phyloP scores from a whole-genome alignment of 306 rosid genomes.

The Vigna radiata region DNA sequence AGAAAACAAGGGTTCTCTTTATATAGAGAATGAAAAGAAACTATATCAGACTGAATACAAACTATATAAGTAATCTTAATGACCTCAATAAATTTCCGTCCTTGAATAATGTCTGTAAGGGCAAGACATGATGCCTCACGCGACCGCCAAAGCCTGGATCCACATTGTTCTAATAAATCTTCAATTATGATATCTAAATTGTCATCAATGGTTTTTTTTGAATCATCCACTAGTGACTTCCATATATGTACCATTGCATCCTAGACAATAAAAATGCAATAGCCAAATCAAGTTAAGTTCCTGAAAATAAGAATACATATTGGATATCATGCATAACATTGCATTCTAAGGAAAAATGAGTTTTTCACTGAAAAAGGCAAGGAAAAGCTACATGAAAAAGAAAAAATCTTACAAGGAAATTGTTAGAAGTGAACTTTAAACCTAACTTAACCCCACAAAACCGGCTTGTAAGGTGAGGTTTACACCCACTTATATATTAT shows the following conservation, averaged over 20 bases:
- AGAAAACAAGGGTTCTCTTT: no score
- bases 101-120: conserved; percentile 91
- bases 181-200: conserved; percentile 78
- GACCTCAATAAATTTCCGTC: conserved; percentile 88
- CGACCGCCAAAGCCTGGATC: conserved; percentile 97
- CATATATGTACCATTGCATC: conserved; percentile 98
- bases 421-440: no score
- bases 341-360: background rate
- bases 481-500: no score
- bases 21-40: no score
- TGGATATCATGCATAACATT: conserved; percentile 23
- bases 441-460: no score
- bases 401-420: background rate
- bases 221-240: conserved; percentile 94
- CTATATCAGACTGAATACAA: no score
- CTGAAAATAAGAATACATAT: conserved; percentile 33
- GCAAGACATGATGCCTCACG: conserved; percentile 96
- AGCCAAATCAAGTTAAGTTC: conserved; percentile 31
- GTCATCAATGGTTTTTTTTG: conserved; percentile 93
- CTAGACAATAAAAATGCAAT: conserved; percentile 52
- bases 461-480: no score
- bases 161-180: conserved; percentile 84
- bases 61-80: conserved; percentile 21
- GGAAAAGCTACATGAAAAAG: conserved; percentile 5
- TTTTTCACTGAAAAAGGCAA: background rate